Evolutionary conservation across 225 moss, liverwort and hornwort genomes (phyloP).

Genomic region (Climacium dendroides): DNA sequence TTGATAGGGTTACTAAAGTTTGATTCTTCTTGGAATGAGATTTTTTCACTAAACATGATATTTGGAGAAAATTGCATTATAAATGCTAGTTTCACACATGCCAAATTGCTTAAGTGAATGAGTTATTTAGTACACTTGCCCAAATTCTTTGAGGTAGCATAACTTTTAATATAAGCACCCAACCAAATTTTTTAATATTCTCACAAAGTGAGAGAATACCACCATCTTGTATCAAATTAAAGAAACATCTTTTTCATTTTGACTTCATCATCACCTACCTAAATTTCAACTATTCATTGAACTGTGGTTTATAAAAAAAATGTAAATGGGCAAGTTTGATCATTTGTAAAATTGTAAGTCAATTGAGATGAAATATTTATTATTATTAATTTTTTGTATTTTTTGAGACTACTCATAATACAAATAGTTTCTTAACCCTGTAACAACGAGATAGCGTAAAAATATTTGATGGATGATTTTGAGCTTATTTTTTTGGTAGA

Average conservation of each 20-base stretch:
- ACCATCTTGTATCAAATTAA: neutral
- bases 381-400: neutral
- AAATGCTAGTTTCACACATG: neutral
- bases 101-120: neutral
- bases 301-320: too few species aligned
- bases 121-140: neutral
- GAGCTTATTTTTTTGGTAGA: too few species aligned
- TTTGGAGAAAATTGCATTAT: neutral
- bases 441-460: accelerated
- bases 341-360: neutral
- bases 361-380: neutral
- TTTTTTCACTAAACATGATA: neutral
- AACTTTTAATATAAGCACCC: neutral
- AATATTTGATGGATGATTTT: neutral
- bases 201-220: accelerated
- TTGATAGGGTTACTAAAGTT: too few species aligned
- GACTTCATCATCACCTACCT: neutral
- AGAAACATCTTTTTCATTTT: neutral
- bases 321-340: neutral
- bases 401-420: too few species aligned
- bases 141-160: neutral
- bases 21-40: too few species aligned
- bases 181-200: accelerated
- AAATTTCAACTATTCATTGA: neutral
- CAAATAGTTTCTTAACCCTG: neutral